Evolutionary conservation across 2,329 filamentous ascomycete genomes (phyloP).

Genomic region (Trematosphaeria pertusa): DNA sequence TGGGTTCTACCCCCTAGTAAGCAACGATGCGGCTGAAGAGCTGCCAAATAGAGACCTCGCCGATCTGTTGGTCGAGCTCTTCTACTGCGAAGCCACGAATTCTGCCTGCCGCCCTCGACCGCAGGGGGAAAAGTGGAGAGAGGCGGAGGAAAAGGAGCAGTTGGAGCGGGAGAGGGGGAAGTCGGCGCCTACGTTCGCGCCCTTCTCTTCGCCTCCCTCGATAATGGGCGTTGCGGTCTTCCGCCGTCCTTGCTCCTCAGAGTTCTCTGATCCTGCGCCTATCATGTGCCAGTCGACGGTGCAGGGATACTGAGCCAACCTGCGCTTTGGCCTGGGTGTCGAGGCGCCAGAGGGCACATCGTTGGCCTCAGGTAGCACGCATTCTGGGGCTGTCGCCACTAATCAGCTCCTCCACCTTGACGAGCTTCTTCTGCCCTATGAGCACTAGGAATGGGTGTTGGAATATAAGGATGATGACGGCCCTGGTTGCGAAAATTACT

Average conservation of each 20-base stretch:
- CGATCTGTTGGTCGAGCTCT: slow-evolving; percentile 82
- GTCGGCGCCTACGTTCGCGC: too few relatives aligned
- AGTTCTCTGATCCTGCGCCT: too few relatives aligned
- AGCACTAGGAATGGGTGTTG: slow-evolving; percentile 34
- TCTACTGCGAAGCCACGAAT: slow-evolving; percentile 76
- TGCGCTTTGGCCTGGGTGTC: too few relatives aligned
- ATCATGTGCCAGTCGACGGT: too few relatives aligned
- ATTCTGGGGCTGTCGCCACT: slow-evolving; percentile 5
- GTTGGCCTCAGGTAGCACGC: slow-evolving; percentile 8
- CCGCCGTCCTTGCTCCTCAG: too few relatives aligned
- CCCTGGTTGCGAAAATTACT: slow-evolving; percentile 35
- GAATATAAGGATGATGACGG: slow-evolving; percentile 34
- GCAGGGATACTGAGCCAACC: too few relatives aligned
- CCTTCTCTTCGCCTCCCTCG: too few relatives aligned
- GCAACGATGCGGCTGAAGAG: slow-evolving; percentile 77
- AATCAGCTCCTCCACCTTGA: slow-evolving; percentile 37
- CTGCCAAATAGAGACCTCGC: slow-evolving; percentile 77
- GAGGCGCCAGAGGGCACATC: too few relatives aligned
- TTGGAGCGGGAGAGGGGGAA: too few relatives aligned
- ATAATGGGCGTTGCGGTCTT: too few relatives aligned
- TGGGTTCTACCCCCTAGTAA: slow-evolving; percentile 91
- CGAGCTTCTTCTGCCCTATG: slow-evolving; percentile 30
- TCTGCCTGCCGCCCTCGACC: neutral
- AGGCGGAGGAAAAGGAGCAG: too few relatives aligned
- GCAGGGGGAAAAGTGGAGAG: too few relatives aligned